Percentiles rank a stretch among this genome's conserved stretches.
phyloP scores from a whole-genome alignment of 1,284 basidiomycete species.

The Apiotrichum mycotoxinovorans region DNA sequence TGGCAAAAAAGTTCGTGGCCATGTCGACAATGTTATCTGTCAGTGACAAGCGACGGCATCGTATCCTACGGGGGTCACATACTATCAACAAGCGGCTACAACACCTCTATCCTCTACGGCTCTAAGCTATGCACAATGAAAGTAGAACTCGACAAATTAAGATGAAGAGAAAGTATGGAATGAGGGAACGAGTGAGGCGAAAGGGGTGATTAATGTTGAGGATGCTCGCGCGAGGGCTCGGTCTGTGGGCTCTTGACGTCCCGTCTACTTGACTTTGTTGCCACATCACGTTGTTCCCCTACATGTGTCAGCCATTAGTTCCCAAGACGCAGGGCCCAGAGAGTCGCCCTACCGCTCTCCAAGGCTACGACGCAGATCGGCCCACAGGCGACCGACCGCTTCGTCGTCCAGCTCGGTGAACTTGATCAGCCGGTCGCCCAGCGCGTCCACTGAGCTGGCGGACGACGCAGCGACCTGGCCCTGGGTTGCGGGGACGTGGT shows the following conservation, averaged over 20 bases:
- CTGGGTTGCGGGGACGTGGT: background rate
- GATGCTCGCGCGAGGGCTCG: too few relatives aligned
- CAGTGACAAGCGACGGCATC: background rate
- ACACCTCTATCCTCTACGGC: background rate
- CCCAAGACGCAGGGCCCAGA: too few relatives aligned
- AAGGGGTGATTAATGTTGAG: too few relatives aligned
- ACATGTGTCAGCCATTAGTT: too few relatives aligned
- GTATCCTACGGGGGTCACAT: background rate
- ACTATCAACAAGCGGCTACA: background rate
- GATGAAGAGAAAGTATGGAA: background rate
- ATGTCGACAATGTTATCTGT: background rate
- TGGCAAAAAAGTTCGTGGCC: background rate
- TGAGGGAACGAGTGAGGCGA: background rate
- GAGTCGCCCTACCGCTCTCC: constrained; percentile 10
- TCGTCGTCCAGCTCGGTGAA: constrained; percentile 21
- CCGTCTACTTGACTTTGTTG: too few relatives aligned
- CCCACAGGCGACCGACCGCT: constrained; percentile 15
- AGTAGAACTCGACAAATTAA: too few relatives aligned
- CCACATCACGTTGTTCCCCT: too few relatives aligned
- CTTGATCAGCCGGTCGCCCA: constrained; percentile 10
- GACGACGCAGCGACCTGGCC: background rate
- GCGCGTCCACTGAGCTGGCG: background rate
- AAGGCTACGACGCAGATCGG: constrained; percentile 16
- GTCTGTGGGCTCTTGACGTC: too few relatives aligned
- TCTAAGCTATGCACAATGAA: background rate